Evolutionary conservation across 352 stramenopile genomes (phyloP), one percentile per base, ranked within the genome.

Genomic region (Globisporangium viniferum): DNA sequence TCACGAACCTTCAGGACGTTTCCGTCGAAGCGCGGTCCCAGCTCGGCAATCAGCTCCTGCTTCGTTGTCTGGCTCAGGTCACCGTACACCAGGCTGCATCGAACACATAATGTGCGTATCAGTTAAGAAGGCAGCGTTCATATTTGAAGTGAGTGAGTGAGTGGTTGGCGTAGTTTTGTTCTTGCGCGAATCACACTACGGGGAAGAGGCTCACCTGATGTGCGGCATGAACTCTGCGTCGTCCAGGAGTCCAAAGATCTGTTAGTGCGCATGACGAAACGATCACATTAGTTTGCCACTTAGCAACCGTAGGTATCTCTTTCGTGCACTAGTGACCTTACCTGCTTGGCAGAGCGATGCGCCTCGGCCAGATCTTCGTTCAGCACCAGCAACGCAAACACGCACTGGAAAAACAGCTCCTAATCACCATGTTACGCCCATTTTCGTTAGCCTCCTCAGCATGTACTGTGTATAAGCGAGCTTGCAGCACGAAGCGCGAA

Each of bases 341-440:
- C 80, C 79, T 88, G 64, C 55, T 84, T 86, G 29, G 81, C 72
- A 14, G 56, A 29, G 15, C 61, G 55, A 59, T 88, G 62, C 12
- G 78, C 80, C 10, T 73, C 48, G 0, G n/a, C 51, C 14, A 92
- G 71, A 44, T 81, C 72, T 24, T 68, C 67, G 33, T 73, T 79
- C 49, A 86, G 66, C 55, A 68, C 67, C 41, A 92, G 57, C 24
- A 88, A 61, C 33, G 74, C 78, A 60, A 90, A 90, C 24, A 92
- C 83, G 55, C 83, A 92, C 70, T 90, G 81, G 61, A 88, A 91
- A 68, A 84, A 91, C 22, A 90, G 68, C 14, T 63, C 39, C 63
- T 68, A 31, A 14, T 10, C 9, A 27, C 9, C 44, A 49, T 7
- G 5, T 7, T n/a, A 7, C 41, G 15, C 14, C 10, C 36, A 44